Evolutionary conservation across 306 rosid species (phyloP), one percentile per base, ranked within the genome.

Genomic region (Vigna unguiculata): DNA sequence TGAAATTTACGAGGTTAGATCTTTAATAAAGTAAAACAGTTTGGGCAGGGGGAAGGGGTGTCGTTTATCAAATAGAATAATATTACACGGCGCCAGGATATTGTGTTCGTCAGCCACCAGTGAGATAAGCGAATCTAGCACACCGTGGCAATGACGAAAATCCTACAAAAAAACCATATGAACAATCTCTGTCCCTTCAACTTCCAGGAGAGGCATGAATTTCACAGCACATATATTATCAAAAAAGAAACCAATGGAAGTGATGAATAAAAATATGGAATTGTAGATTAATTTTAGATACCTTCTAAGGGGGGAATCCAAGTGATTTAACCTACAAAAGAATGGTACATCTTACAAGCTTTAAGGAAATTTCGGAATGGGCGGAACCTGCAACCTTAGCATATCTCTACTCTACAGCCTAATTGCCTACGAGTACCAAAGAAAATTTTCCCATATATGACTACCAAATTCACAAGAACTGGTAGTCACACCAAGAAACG

Each of bases 281-380:
- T 43, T 21, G 69, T 22, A 76, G 55, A 76, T 63, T 22, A 61
- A 67, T 41, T 83, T 41, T 17, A 78, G 71, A 38, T 47, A 63
- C 63, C 80, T 36, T 64, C 25, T 65, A 76, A 61, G 2, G 45
- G 45, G 55, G 74, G 63, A 78, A 81, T 85, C 85, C 85, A 62
- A 61, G 78, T 59, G 48, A 40, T 68, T 81, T 61, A 75, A 17
- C 64, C 89, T 82, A 86, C 89, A 85, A 89, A 78, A 88, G 91
- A 86, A 91, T 84, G 81, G 17, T 84, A 86, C 87, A 77, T 55
- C 49, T 62, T 51, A 57, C 79, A 81, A 53, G 79, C 64, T 73
- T 67, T 45, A 65, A 80, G 82, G 57, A 72, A 69, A 78, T 64
- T 68, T 49, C 55, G 57, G 81, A 71, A 77, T 46, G 7, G 38